Evolutionary conservation across 2,329 filamentous ascomycete genomes (phyloP).

Genomic region (Apiospora saccharicola): DNA sequence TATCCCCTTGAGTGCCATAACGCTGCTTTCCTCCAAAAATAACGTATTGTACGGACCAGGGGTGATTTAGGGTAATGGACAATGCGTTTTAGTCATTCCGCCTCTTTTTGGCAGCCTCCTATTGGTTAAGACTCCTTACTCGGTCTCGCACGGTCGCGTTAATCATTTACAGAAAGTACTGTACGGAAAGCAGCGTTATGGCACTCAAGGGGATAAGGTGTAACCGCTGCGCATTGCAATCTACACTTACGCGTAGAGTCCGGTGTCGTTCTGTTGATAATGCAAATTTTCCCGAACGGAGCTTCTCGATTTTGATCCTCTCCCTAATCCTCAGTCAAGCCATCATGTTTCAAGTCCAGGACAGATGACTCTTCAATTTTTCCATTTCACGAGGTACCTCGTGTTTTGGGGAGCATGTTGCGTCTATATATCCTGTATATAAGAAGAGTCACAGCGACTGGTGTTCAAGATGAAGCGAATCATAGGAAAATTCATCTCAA

Average conservation of each 20-base stretch:
- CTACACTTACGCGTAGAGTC: background rate
- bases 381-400: background rate
- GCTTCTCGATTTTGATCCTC: background rate
- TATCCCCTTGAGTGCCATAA: no score
- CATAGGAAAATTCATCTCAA: background rate
- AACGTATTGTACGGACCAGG: no score
- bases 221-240: background rate
- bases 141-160: no score
- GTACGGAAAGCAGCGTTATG: no score
- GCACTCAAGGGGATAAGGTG: no score
- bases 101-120: no score
- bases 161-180: no score
- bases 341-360: slow-evolving; percentile 5
- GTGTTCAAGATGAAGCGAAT: background rate
- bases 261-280: background rate
- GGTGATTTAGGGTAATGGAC: no score
- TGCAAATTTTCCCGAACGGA: background rate
- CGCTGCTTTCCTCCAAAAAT: no score
- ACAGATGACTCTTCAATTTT: slow-evolving; percentile 11
- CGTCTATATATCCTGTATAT: background rate
- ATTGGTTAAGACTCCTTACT: no score
- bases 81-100: no score
- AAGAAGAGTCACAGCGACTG: background rate
- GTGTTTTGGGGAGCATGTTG: background rate
- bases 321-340: slow-evolving; percentile 6